These are phyloP conservation scores for Drechslera avenae DNA, from an alignment of 2,329 filamentous ascomycete species.

Conservation along the genomic window DNA sequence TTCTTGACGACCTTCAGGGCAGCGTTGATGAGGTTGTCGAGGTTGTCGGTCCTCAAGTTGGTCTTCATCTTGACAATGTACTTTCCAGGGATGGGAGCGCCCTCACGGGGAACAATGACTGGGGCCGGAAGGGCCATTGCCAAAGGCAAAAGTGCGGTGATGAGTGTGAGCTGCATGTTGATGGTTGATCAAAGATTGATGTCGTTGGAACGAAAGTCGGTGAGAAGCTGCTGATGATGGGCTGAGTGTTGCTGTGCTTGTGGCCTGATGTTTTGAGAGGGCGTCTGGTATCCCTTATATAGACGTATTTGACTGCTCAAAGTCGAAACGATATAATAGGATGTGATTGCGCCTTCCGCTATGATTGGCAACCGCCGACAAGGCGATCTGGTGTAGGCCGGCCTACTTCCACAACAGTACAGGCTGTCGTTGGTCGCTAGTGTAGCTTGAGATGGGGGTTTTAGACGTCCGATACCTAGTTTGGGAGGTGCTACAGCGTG, in stretches of 20 bases:
- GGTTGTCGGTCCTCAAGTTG: constrained; percentile 47
- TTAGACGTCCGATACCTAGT: constrained; percentile 33
- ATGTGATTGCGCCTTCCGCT: constrained; percentile 39
- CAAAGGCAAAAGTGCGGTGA: constrained; percentile 48
- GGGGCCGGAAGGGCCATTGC: constrained; percentile 48
- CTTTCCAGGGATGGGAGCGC: constrained; percentile 47
- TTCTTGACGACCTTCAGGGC: constrained; percentile 34
- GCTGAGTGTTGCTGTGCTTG: constrained; percentile 31
- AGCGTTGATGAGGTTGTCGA: constrained; percentile 33
- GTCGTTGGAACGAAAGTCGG: constrained; percentile 19
- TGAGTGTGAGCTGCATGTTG: constrained; percentile 49
- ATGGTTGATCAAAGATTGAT: constrained; percentile 16
- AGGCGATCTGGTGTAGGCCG: constrained; percentile 23
- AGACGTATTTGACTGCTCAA: constrained; percentile 16
- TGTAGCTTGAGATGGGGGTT: constrained; percentile 34
- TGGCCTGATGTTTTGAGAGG: constrained; percentile 29
- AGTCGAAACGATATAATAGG: constrained; percentile 15
- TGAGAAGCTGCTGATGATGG: constrained; percentile 23
- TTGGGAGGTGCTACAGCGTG: constrained; percentile 38
- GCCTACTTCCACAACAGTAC: constrained; percentile 20
- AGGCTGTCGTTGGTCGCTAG: constrained; percentile 18
- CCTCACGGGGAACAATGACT: constrained; percentile 46
- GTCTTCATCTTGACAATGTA: constrained; percentile 56
- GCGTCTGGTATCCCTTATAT: constrained; percentile 37
- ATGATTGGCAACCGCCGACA: constrained; percentile 28